A percentile compares a stretch with the other conserved stretches of the same genome.
Conservation (phyloP, 176 grass and related monocot genomes). For the Lolium perenne region DNA sequence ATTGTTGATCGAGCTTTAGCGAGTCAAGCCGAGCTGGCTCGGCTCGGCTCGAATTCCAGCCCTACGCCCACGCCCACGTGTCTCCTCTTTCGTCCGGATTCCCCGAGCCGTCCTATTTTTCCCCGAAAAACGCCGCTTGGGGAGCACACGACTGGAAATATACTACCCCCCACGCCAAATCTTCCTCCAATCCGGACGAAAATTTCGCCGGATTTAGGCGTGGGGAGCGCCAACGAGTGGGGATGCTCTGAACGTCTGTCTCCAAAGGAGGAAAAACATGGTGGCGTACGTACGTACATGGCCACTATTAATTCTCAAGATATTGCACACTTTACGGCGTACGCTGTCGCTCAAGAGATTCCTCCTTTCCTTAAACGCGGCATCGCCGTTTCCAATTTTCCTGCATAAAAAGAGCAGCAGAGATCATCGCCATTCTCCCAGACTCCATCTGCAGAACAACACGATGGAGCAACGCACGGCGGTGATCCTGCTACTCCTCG, state of each 20-base stretch:
- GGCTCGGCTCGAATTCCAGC: too few relatives aligned
- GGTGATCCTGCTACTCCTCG: not conserved
- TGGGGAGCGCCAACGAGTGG: too few relatives aligned
- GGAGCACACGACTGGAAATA: too few relatives aligned
- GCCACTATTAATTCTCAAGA: conserved; percentile 5
- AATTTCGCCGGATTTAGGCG: too few relatives aligned
- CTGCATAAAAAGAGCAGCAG: not conserved
- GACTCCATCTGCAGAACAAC: not conserved
- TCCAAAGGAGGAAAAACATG: not conserved
- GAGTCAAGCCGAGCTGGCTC: too few relatives aligned
- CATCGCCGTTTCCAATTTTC: not conserved
- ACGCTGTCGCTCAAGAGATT: conserved; percentile 14
- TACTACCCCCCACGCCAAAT: too few relatives aligned
- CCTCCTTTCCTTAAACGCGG: not conserved
- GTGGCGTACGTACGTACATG: not conserved
- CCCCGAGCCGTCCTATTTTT: too few relatives aligned
- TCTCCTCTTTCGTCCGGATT: too few relatives aligned
- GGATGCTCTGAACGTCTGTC: conserved; percentile 2
- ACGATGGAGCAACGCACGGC: not conserved
- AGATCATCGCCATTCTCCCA: conserved; percentile 2
- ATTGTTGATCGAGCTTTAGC: too few relatives aligned
- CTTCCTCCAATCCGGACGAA: too few relatives aligned
- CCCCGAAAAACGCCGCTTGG: too few relatives aligned
- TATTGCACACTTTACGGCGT: conserved; percentile 16
- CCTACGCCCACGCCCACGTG: too few relatives aligned